phyloP scores from a whole-genome alignment of 2,329 filamentous ascomycete species.

The Sporothrix curviconia region DNA sequence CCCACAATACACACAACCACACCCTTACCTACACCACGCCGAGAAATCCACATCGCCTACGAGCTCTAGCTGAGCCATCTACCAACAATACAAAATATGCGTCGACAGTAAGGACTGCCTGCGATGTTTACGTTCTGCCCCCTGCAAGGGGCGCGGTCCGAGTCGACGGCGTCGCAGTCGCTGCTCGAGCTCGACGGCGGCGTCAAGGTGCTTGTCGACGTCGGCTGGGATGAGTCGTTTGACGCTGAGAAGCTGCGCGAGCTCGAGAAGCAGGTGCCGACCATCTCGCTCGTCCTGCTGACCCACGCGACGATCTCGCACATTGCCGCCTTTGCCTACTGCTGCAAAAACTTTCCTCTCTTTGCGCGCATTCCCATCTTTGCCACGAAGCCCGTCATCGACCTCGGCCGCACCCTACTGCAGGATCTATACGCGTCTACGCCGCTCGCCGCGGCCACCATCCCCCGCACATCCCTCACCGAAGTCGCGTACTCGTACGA shows the following conservation, averaged over 20 bases:
- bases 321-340: constrained; percentile 88
- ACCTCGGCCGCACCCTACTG: constrained; percentile 80
- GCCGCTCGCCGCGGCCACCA: constrained; percentile 77
- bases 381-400: constrained; percentile 87
- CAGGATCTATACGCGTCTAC: constrained; percentile 91
- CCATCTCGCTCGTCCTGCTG: constrained; percentile 85
- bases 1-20: background rate
- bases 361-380: constrained; percentile 93
- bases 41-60: no score
- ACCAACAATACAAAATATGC: background rate
- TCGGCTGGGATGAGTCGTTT: constrained; percentile 94
- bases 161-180: constrained; percentile 85
- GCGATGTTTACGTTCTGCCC: constrained; percentile 94
- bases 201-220: constrained; percentile 88
- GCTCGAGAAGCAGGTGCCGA: constrained; percentile 86
- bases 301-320: constrained; percentile 91
- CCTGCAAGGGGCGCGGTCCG: constrained; percentile 82
- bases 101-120: background rate
- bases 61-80: background rate
- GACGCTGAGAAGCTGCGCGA: constrained; percentile 74
- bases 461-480: constrained; percentile 66
- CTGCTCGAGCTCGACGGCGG: constrained; percentile 93
- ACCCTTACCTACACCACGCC: no score
- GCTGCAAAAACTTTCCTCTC: constrained; percentile 90
- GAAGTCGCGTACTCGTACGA: constrained; percentile 52